Base-by-base conservation (phyloP, 108 stramenopile genomes). In the Pseudonitzschia multistriata region DNA sequence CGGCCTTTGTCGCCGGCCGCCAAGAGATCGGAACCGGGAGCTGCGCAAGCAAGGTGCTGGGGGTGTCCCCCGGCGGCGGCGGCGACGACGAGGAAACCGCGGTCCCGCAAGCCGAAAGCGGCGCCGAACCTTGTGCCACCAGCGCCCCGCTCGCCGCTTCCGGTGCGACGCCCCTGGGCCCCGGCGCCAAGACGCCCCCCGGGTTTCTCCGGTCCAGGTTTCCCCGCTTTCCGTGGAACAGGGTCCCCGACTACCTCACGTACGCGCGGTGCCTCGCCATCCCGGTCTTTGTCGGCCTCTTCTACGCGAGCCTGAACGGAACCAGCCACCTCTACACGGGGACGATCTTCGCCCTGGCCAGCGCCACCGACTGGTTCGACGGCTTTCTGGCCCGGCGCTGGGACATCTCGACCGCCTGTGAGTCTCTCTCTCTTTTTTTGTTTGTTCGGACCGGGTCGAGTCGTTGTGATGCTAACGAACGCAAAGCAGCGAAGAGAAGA, bases 291-390 rank as follows among this genome's bases (percentile, higher is more conserved):
- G 63, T 83, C 11, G 59, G 67, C 0, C 63, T 85, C 31, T 85
- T 84, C 40, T 83, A 90, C 54, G 62, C 21, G 0, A 59, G 28
- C 13, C n/a, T n/a, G 3, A 25, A 22, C 34, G 8, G 8, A 3
- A 34, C 52, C 15, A 35, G 25, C 25, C 70, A 80, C 60, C 37
- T 83, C 22, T 52, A 28, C 35, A 68, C 74, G 31, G 70, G 77
- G 7, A 49, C 81, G 42, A 47, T 90, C 27, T 93, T 90, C 73
- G 86, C 85, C 36, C 19, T 90, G 28, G 88, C 93, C 7, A 76
- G 78, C 36, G 49, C 90, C 10, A 98, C 96, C 8, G 97, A 97
- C 80, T 96, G 84, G 81, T 71, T 96, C 31, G 97, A 98, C 77
- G 97, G 97, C 5, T 96, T 77, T 80, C 81, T 96, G 39, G 97